Conservation (phyloP, 2,329 filamentous ascomycete species). For the Fonsecaea erecta region DNA sequence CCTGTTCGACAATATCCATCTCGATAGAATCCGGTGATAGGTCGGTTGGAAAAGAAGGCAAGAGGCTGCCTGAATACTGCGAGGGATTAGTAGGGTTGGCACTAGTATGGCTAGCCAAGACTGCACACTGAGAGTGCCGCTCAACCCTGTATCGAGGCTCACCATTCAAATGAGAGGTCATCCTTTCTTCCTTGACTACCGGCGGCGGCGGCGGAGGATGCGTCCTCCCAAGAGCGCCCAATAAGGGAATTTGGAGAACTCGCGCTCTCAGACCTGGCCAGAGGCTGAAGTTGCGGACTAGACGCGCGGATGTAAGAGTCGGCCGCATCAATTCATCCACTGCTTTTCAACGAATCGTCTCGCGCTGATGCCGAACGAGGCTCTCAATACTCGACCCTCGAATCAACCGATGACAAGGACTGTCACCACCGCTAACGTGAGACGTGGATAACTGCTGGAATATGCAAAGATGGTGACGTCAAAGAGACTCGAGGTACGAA, state of each 20-base stretch:
- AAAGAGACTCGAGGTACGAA: constrained; percentile 1
- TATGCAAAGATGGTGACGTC: not conserved
- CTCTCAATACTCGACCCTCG: not conserved
- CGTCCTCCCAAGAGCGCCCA: constrained; percentile 17
- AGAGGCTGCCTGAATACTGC: constrained; percentile 63
- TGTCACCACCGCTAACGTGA: not conserved
- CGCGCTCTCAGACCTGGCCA: constrained; percentile 24
- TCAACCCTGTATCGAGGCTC: not conserved
- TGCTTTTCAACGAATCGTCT: not conserved
- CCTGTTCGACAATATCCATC: constrained; percentile 67
- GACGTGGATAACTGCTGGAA: not conserved
- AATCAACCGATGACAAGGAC: not conserved
- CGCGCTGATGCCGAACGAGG: not conserved
- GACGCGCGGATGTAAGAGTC: not conserved
- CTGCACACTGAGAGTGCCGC: not conserved
- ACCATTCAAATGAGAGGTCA: constrained; percentile 32
- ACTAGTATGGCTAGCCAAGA: not conserved
- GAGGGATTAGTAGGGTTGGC: constrained; percentile 14
- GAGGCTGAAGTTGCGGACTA: constrained; percentile 26
- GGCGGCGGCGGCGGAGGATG: constrained; percentile 25
- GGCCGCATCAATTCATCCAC: constrained; percentile 18
- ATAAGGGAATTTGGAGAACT: constrained; percentile 26
- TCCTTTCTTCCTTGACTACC: constrained; percentile 16
- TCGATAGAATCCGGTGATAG: constrained; percentile 65
- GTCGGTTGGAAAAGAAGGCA: constrained; percentile 61